A percentile compares a stretch with the other conserved stretches of the same genome.
These are phyloP conservation scores for Podaxis pistillaris DNA, from an alignment of 768 basidiomycete genomes.

Conservation along the genomic window DNA sequence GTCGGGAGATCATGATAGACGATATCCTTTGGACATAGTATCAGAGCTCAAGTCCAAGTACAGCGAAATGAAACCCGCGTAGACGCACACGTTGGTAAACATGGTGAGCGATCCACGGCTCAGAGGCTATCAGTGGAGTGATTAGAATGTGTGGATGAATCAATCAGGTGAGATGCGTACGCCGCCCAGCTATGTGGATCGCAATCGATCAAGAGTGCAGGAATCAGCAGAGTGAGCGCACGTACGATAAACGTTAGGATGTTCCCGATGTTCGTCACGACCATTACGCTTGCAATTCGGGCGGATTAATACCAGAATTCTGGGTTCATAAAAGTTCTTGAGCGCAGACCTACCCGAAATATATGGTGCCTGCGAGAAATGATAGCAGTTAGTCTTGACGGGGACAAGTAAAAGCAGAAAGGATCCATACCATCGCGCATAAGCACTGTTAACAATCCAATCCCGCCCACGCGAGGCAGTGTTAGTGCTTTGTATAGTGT, in stretches of 20 bases:
- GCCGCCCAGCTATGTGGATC: conserved; percentile 25
- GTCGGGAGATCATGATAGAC: neutral
- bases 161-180: conserved; percentile 22
- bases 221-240: neutral
- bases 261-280: conserved; percentile 33
- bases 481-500: conserved; percentile 38
- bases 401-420: neutral
- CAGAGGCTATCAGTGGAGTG: neutral
- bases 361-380: conserved; percentile 31
- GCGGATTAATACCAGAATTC: neutral
- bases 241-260: conserved; percentile 38
- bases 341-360: conserved; percentile 31
- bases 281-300: conserved; percentile 29
- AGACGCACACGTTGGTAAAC: neutral
- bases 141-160: neutral
- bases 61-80: neutral
- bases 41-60: neutral
- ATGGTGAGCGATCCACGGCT: neutral
- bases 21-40: neutral
- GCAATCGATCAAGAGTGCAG: neutral
- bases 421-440: conserved; percentile 35
- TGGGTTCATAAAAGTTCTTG: neutral
- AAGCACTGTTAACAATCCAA: conserved; percentile 30
- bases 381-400: neutral
- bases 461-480: conserved; percentile 21